These are phyloP conservation scores for Cyclotella distinguenda DNA, from an alignment of 108 stramenopile genomes.

Conservation along the genomic window DNA sequence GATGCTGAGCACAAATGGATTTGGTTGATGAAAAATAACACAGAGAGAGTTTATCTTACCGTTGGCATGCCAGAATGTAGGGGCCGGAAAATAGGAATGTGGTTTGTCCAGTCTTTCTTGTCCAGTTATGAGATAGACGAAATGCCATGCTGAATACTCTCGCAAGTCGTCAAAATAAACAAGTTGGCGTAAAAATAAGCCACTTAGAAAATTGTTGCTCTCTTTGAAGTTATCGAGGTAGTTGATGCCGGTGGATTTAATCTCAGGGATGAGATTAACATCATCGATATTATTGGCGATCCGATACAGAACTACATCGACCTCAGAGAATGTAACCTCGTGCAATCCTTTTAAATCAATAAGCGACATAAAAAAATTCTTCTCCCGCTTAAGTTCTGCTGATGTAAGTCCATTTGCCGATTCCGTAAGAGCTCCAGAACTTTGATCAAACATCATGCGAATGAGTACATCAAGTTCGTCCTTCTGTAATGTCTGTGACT, in stretches of 20 bases:
- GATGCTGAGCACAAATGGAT: too few relatives aligned
- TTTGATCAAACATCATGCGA: slow-evolving; percentile 6
- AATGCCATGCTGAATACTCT: slow-evolving; percentile 36
- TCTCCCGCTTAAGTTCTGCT: slow-evolving; percentile 26
- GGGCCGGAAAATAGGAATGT: slow-evolving; percentile 29
- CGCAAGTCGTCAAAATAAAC: slow-evolving; percentile 38
- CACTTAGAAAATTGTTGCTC: slow-evolving; percentile 20
- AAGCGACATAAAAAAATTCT: slow-evolving; percentile 14
- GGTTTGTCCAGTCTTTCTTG: slow-evolving; percentile 1
- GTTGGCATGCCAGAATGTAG: slow-evolving; percentile 28
- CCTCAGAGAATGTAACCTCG: slow-evolving; percentile 19
- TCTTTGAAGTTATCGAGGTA: neutral
- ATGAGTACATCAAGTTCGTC: slow-evolving; percentile 14
- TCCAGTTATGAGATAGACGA: slow-evolving; percentile 34
- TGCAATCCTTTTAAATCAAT: slow-evolving; percentile 17
- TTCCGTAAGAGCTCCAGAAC: neutral
- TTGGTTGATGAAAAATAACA: too few relatives aligned
- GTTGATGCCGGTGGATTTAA: neutral
- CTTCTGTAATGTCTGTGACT: slow-evolving; percentile 3
- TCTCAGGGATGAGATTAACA: slow-evolving; percentile 10
- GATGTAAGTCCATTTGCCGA: slow-evolving; percentile 7
- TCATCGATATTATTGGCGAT: slow-evolving; percentile 24
- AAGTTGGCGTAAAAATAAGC: slow-evolving; percentile 10
- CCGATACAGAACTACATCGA: slow-evolving; percentile 15
- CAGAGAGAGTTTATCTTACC: too few relatives aligned